Conservation (phyloP, 2,329 filamentous ascomycete species). For the Pseudogymnoascus sp. region DNA sequence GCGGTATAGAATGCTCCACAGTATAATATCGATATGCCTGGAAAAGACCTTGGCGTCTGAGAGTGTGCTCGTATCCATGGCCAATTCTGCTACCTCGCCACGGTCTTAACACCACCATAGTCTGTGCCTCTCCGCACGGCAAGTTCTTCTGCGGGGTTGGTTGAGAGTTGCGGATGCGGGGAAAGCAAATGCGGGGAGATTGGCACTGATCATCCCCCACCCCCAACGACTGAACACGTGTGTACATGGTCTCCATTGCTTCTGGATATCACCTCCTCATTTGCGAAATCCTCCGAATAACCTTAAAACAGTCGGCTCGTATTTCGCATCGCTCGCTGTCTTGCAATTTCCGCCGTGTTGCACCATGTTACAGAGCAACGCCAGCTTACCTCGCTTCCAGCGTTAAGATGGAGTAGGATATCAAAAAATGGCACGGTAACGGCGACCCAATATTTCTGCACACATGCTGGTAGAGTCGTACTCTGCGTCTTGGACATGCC, state of each 20-base stretch:
- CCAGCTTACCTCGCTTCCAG: neutral
- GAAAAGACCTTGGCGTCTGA: too few relatives aligned
- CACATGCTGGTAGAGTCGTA: too few relatives aligned
- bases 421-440: neutral
- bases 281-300: neutral
- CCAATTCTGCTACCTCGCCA: too few relatives aligned
- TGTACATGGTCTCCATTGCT: neutral
- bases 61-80: too few relatives aligned
- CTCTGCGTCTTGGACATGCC: neutral
- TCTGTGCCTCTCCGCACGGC: neutral
- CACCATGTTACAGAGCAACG: neutral
- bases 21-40: too few relatives aligned
- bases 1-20: too few relatives aligned
- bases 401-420: neutral
- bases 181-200: conserved; percentile 2
- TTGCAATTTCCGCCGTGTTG: neutral
- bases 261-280: neutral
- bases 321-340: neutral
- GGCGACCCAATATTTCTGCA: neutral
- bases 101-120: too few relatives aligned
- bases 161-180: conserved; percentile 1
- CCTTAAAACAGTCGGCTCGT: neutral
- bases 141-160: neutral
- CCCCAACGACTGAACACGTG: conserved; percentile 1
- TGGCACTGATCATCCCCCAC: neutral